phyloP scores from a whole-genome alignment of 352 stramenopile genomes.

The Phytophthora constricta region DNA sequence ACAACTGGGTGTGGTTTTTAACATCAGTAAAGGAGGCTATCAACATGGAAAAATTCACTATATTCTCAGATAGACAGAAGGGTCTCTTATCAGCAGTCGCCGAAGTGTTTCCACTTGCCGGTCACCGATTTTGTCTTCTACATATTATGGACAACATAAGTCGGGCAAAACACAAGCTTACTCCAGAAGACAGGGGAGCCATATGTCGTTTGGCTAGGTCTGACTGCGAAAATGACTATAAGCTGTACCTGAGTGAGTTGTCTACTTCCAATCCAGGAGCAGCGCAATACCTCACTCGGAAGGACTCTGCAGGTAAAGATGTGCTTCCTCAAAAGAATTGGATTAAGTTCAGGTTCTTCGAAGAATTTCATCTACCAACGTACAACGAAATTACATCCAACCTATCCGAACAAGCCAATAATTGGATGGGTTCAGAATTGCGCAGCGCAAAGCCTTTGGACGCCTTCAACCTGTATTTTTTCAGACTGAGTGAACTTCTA shows the following conservation, averaged over 20 bases:
- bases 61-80: slow-evolving; percentile 7
- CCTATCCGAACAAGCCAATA: slow-evolving; percentile 24
- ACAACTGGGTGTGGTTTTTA: neutral
- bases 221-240: slow-evolving; percentile 15
- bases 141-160: slow-evolving; percentile 15
- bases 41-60: slow-evolving; percentile 11
- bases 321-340: slow-evolving; percentile 22
- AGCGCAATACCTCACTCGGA: slow-evolving; percentile 5
- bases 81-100: neutral
- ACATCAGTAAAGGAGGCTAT: slow-evolving; percentile 6
- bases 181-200: neutral
- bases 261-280: neutral
- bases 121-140: slow-evolving; percentile 9
- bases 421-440: slow-evolving; percentile 19
- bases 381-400: slow-evolving; percentile 28
- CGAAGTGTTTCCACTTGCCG: neutral
- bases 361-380: slow-evolving; percentile 11
- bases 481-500: neutral
- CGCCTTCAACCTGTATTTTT: neutral
- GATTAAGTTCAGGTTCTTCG: slow-evolving; percentile 23
- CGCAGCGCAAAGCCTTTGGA: slow-evolving; percentile 12
- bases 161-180: neutral
- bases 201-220: slow-evolving; percentile 3
- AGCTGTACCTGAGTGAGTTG: neutral
- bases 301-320: too few species aligned